phyloP scores from a whole-genome alignment of 1,284 basidiomycete genomes.

The Pulveroboletus ridleyi region DNA sequence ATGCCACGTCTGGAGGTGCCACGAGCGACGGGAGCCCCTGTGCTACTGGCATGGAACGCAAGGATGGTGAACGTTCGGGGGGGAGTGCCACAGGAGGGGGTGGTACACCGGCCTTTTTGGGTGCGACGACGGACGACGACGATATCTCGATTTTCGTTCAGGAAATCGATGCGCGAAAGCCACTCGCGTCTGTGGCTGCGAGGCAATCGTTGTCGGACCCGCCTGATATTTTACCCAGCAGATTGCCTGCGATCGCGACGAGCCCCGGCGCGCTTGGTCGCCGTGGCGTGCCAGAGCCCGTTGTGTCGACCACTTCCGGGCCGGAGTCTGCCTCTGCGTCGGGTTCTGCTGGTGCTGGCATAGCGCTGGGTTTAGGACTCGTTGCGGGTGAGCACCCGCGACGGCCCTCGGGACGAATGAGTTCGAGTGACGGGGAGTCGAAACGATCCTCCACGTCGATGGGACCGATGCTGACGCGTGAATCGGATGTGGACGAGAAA shows the following conservation, averaged over 20 bases:
- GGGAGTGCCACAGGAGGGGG: slow-evolving; percentile 19
- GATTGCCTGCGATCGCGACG: background rate
- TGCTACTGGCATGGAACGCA: slow-evolving; percentile 29
- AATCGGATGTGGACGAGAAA: slow-evolving; percentile 66
- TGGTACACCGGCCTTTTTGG: slow-evolving; percentile 46
- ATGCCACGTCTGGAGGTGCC: slow-evolving; percentile 50
- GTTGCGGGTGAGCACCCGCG: slow-evolving; percentile 28
- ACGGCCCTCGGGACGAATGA: slow-evolving; percentile 17
- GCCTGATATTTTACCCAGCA: background rate
- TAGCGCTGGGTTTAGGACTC: slow-evolving; percentile 24
- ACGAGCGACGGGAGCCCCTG: slow-evolving; percentile 45
- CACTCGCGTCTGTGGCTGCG: slow-evolving; percentile 44
- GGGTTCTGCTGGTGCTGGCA: slow-evolving; percentile 5
- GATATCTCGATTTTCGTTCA: slow-evolving; percentile 79
- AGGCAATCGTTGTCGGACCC: slow-evolving; percentile 22
- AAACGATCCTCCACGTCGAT: slow-evolving; percentile 29
- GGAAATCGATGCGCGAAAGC: slow-evolving; percentile 73
- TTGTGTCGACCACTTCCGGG: slow-evolving; percentile 11
- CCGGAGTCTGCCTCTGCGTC: slow-evolving; percentile 8
- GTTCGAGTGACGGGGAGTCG: slow-evolving; percentile 26
- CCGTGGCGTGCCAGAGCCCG: slow-evolving; percentile 4
- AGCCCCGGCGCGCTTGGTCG: slow-evolving; percentile 15
- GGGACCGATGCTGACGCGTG: slow-evolving; percentile 62
- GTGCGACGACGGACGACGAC: slow-evolving; percentile 67
- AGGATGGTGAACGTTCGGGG: slow-evolving; percentile 26